A percentile compares a stretch with the other conserved stretches of the same genome.
These are phyloP conservation scores for Pleurotus giganteus DNA, from an alignment of 768 basidiomycete species.

Conservation along the genomic window DNA sequence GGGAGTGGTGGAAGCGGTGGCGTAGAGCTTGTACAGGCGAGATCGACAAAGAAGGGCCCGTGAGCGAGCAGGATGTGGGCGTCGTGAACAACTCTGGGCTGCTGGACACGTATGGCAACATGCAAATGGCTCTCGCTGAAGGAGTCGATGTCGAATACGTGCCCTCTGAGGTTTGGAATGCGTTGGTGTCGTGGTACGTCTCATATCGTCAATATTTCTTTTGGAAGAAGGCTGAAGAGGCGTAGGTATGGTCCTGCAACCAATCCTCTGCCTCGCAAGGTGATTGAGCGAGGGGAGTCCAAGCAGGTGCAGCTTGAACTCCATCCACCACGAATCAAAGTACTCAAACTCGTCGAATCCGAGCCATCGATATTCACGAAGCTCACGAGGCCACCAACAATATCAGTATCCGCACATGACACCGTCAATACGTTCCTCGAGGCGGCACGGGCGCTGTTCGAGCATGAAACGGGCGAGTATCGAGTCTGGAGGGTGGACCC, in stretches of 20 bases:
- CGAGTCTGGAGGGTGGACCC: constrained; percentile 65
- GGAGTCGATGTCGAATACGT: constrained; percentile 74
- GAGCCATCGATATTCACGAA: constrained; percentile 19
- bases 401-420: constrained; percentile 52
- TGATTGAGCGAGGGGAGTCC: constrained; percentile 57
- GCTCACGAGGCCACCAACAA: constrained; percentile 28
- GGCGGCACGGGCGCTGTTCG: constrained; percentile 41
- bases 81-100: constrained; percentile 75
- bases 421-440: constrained; percentile 48
- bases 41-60: constrained; percentile 62
- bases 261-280: constrained; percentile 59
- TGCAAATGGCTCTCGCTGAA: constrained; percentile 49
- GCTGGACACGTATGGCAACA: constrained; percentile 50
- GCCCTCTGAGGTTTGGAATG: constrained; percentile 68
- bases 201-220: background rate
- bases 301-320: constrained; percentile 64
- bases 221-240: background rate
- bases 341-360: constrained; percentile 44
- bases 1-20: constrained; percentile 76
- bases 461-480: constrained; percentile 39
- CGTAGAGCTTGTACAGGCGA: constrained; percentile 67
- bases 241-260: constrained; percentile 69
- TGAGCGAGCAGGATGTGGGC: constrained; percentile 63
- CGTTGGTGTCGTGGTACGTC: constrained; percentile 67
- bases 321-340: constrained; percentile 62